Evolutionary conservation across 2,329 filamentous ascomycete species (phyloP).

Genomic region (Colletotrichum musicola): DNA sequence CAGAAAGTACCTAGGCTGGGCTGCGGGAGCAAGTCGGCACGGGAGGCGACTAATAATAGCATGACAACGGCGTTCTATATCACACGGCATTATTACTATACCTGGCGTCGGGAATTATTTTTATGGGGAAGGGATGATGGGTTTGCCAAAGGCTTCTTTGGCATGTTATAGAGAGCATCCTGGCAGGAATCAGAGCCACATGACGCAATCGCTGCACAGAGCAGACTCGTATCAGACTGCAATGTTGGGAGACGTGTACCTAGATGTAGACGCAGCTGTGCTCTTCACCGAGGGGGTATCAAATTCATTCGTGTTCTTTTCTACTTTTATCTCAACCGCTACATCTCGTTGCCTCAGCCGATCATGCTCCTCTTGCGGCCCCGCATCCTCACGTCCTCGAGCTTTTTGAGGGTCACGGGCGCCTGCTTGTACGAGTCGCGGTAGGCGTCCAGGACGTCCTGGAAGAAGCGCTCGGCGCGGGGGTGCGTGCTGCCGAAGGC

Average conservation of each 20-base stretch:
- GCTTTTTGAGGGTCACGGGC: slow-evolving; percentile 78
- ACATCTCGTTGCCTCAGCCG: too few relatives aligned
- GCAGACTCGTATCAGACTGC: slow-evolving; percentile 6
- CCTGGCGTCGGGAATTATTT: slow-evolving; percentile 31
- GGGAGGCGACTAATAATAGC: slow-evolving; percentile 37
- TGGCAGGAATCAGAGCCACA: slow-evolving; percentile 23
- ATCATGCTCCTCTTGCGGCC: slow-evolving; percentile 98
- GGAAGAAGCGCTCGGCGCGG: slow-evolving; percentile 81
- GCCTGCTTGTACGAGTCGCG: slow-evolving; percentile 80
- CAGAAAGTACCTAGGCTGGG: background rate
- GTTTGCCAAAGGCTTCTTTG: background rate
- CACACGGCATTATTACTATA: slow-evolving; percentile 37
- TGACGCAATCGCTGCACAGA: background rate
- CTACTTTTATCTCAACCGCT: too few relatives aligned
- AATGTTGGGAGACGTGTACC: slow-evolving; percentile 3
- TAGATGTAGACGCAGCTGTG: slow-evolving; percentile 10
- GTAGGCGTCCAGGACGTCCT: slow-evolving; percentile 81
- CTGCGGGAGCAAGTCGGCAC: slow-evolving; percentile 14
- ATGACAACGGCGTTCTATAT: slow-evolving; percentile 36
- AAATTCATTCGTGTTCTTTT: slow-evolving; percentile 39
- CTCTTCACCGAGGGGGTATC: slow-evolving; percentile 31
- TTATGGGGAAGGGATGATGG: background rate
- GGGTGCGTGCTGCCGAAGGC: slow-evolving; percentile 97
- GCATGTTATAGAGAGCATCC: slow-evolving; percentile 24
- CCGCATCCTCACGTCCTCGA: slow-evolving; percentile 94